A percentile compares a stretch with the other conserved stretches of the same genome.
Conservation (phyloP, 768 basidiomycete species). For the Panaeolus papilionaceus region DNA sequence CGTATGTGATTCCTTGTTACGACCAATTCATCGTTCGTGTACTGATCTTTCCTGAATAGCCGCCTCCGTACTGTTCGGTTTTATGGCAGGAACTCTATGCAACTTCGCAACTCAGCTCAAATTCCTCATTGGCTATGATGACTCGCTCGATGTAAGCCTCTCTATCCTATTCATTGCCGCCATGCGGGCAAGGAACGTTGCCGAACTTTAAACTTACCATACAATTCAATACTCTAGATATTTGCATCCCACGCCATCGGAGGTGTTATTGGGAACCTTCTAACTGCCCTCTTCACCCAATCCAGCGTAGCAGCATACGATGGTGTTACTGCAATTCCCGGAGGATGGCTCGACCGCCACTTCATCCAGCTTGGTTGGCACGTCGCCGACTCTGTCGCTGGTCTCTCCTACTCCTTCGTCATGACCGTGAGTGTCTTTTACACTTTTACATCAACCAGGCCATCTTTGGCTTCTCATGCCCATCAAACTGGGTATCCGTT, state of each 20-base stretch:
- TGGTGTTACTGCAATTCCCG: constrained; percentile 68
- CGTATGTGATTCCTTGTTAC: constrained; percentile 48
- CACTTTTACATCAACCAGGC: background rate
- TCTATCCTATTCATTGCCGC: background rate
- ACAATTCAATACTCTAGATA: constrained; percentile 55
- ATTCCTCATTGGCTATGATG: constrained; percentile 78
- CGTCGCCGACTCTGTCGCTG: constrained; percentile 74
- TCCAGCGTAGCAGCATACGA: constrained; percentile 79
- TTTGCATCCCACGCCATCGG: constrained; percentile 89
- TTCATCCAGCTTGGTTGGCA: constrained; percentile 87
- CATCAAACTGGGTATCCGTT: background rate
- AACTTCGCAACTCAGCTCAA: constrained; percentile 97
- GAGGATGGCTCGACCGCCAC: constrained; percentile 90
- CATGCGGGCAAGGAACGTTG: background rate
- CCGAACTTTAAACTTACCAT: background rate
- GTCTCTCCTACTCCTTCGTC: constrained; percentile 75
- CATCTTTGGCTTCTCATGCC: background rate
- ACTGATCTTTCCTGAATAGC: constrained; percentile 43
- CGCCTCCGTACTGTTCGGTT: constrained; percentile 86
- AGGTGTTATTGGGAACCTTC: constrained; percentile 80
- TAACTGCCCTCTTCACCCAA: constrained; percentile 92
- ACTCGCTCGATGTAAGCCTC: constrained; percentile 74
- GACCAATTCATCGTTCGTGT: constrained; percentile 4
- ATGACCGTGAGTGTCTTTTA: constrained; percentile 61
- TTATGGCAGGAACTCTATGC: constrained; percentile 83